These are phyloP conservation scores for Pyracantha coccinea DNA, from an alignment of 331 rosid species.

Conservation along the genomic window DNA sequence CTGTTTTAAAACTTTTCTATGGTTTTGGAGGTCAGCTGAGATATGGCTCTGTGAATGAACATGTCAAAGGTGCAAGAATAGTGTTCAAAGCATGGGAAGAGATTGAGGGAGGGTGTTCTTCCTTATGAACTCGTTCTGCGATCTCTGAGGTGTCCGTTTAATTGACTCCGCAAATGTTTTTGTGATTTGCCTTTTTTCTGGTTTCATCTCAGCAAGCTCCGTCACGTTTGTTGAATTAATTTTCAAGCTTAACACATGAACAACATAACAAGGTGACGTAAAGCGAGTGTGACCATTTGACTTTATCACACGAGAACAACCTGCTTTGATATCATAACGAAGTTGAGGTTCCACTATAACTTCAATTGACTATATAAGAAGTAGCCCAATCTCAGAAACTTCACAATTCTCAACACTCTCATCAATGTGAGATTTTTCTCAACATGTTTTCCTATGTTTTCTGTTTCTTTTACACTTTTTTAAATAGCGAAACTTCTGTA, in stretches of 20 bases:
- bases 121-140: background rate
- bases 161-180: background rate
- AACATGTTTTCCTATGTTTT: background rate
- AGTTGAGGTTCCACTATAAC: no score
- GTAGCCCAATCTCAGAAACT: no score
- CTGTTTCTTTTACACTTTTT: background rate
- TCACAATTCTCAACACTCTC: no score
- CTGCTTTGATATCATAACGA: no score
- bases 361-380: no score
- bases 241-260: no score
- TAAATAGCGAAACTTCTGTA: constrained; percentile 6
- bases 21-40: background rate
- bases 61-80: background rate
- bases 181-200: background rate
- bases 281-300: no score
- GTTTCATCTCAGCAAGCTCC: background rate
- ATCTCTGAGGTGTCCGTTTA: background rate
- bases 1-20: background rate
- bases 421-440: background rate
- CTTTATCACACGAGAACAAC: no score
- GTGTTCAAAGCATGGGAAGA: background rate
- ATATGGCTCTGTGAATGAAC: background rate
- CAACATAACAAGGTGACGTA: no score
- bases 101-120: background rate
- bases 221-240: no score